These are phyloP conservation scores for Candida pseudoviswanathii DNA, from an alignment of 1,139 yeast species.

Conservation along the genomic window DNA sequence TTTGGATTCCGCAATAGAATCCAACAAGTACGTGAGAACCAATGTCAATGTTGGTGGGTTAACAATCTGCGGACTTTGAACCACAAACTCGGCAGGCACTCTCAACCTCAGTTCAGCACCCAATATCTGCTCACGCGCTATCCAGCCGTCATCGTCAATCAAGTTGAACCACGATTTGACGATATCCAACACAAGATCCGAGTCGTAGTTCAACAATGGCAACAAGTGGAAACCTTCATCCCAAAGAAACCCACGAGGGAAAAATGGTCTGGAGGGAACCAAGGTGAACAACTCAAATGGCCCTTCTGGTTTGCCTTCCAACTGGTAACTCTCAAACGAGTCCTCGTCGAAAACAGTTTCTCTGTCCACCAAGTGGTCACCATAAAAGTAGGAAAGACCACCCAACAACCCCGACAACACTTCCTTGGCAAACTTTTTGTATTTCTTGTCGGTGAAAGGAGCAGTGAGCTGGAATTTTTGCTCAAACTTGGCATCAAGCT, in stretches of 20 bases:
- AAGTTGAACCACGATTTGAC: constrained; percentile 84
- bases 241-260: constrained; percentile 98
- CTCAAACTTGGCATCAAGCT: constrained; percentile 59
- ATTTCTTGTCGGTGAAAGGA: constrained; percentile 53
- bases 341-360: constrained; percentile 67
- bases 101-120: constrained; percentile 90
- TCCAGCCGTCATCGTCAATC: constrained; percentile 93
- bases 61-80: constrained; percentile 88
- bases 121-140: constrained; percentile 91
- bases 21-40: constrained; percentile 69
- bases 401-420: constrained; percentile 83
- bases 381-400: constrained; percentile 86
- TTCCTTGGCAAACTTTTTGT: constrained; percentile 69
- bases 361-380: constrained; percentile 85
- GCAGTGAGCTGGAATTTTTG: constrained; percentile 52
- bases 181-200: constrained; percentile 80
- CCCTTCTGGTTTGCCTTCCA: constrained; percentile 60
- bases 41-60: constrained; percentile 95
- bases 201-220: constrained; percentile 80
- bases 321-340: constrained; percentile 55
- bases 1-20: constrained; percentile 28
- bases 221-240: constrained; percentile 96
- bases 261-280: constrained; percentile 91
- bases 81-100: constrained; percentile 84
- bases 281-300: constrained; percentile 75